Base-by-base conservation (phyloP, 2,329 filamentous ascomycete species). In the Epichloe coenophiala region DNA sequence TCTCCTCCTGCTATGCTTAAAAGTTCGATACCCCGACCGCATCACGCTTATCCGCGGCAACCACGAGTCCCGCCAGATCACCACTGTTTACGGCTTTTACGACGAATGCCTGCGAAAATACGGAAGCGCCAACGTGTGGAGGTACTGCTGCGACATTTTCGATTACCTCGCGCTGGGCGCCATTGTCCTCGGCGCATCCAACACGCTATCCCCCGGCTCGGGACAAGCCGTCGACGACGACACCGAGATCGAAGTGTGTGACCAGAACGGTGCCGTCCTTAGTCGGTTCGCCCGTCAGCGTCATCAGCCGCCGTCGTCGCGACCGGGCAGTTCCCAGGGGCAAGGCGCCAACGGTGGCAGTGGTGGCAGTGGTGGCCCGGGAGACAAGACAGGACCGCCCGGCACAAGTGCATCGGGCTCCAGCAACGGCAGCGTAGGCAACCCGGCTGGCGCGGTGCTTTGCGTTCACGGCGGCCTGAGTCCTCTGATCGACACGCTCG, bases 31-130 rank as follows among this genome's bases (percentile, higher is more conserved):
- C 65, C 93, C 91, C 49, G 89, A 97, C 68, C 88, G 93, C 59
- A 96, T 97, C 73, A 97, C 93, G 4, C 78, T 97, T 41, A 95
- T 97, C 62, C 80, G 91, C 56, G 91, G 91, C 56, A 95, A 95
- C 66, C 89, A 95, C 72, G 91, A 97, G 69, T 96, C 90, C 43
- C 82, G 91, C 53, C 91, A 97, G 67, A 97, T 97, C 57, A 97
- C 91, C 21, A 95, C 88, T 5, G 91, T 97, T 13, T 97, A 97
- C 65, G 91, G 91, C 55, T 97, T 97, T 72, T 97, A 97, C 71
- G 91, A 97, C 63, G 91, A 97, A 71, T 97, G 91, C 62, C 75
- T 96, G 56, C 78, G 91, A 49, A 97, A 97, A 70, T 97, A 97
- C 63, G 91, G 91, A 54, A 95, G 86, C 63, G 90, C 91, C 38